These are phyloP conservation scores for Fraxinus anomala DNA, from an alignment of 257 asterid genomes.

Conservation along the genomic window DNA sequence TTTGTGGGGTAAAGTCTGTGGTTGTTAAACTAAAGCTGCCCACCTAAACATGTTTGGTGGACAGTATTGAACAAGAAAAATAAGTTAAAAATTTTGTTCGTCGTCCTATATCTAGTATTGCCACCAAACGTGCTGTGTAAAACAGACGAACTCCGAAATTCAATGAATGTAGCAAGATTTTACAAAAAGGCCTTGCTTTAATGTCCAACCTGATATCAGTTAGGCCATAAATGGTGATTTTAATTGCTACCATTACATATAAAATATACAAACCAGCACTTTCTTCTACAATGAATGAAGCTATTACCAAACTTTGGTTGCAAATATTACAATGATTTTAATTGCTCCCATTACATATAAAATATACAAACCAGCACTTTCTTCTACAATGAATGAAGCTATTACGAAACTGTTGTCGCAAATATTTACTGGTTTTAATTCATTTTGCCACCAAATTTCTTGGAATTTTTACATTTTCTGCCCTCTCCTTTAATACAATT, in stretches of 20 bases:
- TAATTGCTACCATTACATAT: conserved; percentile 27
- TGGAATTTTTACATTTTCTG: conserved; percentile 30
- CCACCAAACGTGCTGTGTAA: neutral
- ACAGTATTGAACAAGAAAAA: neutral
- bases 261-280: conserved; percentile 34
- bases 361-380: conserved; percentile 34
- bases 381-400: conserved; percentile 44
- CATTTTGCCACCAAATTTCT: conserved; percentile 43
- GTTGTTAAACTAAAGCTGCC: neutral
- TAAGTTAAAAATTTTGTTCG: neutral
- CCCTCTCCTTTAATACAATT: conserved; percentile 33
- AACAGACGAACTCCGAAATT: neutral
- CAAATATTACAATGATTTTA: conserved; percentile 35
- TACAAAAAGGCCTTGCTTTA: conserved; percentile 26
- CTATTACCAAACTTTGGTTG: conserved; percentile 33
- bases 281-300: conserved; percentile 44
- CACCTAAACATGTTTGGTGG: neutral
- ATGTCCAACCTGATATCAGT: conserved; percentile 38
- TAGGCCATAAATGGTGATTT: conserved; percentile 32
- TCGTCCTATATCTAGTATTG: neutral
- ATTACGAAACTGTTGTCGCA: conserved; percentile 35
- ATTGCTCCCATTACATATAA: conserved; percentile 25
- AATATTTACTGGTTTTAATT: conserved; percentile 32
- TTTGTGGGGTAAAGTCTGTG: neutral
- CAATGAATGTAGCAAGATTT: neutral